Conservation (phyloP, 2,329 filamentous ascomycete species). For the Cladophialophora chaetospira region DNA sequence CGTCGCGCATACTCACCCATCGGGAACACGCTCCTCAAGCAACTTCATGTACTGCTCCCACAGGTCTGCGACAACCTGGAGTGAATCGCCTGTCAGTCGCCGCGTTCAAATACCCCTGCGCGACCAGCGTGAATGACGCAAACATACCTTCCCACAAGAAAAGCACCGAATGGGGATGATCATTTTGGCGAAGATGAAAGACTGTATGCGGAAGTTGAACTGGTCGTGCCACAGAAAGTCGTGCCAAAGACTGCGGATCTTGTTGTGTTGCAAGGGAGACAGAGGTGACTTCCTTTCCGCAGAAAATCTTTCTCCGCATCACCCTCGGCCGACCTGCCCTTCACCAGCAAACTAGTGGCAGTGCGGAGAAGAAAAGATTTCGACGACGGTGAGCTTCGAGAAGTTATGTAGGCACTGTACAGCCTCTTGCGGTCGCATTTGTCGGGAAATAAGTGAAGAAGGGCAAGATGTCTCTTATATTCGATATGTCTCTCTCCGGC, state of each 20-base stretch:
- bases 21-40: slow-evolving; percentile 73
- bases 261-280: neutral
- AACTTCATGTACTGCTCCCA: slow-evolving; percentile 95
- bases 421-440: neutral
- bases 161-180: slow-evolving; percentile 99
- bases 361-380: slow-evolving; percentile 26
- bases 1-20: slow-evolving; percentile 72
- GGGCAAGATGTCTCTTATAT: too few species aligned
- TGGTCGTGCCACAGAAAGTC: too few species aligned
- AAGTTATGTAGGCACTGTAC: too few species aligned
- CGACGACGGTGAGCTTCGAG: neutral
- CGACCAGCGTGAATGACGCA: neutral
- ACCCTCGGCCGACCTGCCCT: slow-evolving; percentile 15
- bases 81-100: slow-evolving; percentile 36
- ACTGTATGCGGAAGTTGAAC: too few species aligned
- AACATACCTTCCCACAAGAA: slow-evolving; percentile 90
- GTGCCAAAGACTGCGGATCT: too few species aligned
- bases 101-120: neutral
- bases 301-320: slow-evolving; percentile 12
- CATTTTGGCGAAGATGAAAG: too few species aligned
- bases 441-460: too few species aligned
- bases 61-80: slow-evolving; percentile 89
- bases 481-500: slow-evolving; percentile 19
- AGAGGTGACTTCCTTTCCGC: neutral
- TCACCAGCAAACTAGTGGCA: too few species aligned